phyloP scores from a whole-genome alignment of 2,329 filamentous ascomycete species.

The Epichloe sibirici region DNA sequence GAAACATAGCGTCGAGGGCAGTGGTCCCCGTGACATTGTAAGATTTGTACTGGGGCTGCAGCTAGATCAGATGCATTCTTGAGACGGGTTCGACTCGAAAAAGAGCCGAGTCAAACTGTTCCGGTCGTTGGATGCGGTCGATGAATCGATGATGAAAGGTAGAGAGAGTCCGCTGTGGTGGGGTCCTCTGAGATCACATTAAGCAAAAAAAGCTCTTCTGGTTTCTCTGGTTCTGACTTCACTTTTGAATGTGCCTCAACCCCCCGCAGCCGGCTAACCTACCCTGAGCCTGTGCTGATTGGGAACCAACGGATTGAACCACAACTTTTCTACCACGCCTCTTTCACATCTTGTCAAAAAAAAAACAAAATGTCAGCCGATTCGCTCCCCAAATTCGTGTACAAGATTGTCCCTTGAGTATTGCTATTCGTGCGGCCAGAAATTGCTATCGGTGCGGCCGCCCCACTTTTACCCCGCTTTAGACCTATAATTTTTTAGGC shows the following conservation, averaged over 20 bases:
- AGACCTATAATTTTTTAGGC: no score
- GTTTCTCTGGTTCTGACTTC: background rate
- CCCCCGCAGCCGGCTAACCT: background rate
- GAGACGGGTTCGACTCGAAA: no score
- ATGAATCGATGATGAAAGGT: no score
- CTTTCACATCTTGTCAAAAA: background rate
- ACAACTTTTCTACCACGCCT: background rate
- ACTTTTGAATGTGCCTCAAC: background rate
- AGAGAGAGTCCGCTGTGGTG: background rate
- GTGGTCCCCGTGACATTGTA: constrained; percentile 44
- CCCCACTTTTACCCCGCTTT: no score
- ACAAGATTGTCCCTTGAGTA: constrained; percentile 50
- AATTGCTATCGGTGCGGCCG: no score
- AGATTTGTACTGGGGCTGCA: no score
- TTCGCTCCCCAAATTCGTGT: constrained; percentile 32
- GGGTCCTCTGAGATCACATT: background rate
- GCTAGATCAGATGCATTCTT: background rate
- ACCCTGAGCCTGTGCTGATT: background rate
- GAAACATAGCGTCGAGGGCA: constrained; percentile 53
- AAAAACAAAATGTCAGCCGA: constrained; percentile 1
- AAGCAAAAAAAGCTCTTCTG: no score
- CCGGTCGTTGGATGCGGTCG: no score
- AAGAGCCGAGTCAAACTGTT: no score
- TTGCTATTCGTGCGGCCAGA: no score
- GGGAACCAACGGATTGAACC: background rate